Percentiles rank a stretch among this genome's conserved stretches.
phyloP scores from a whole-genome alignment of 441 rosid genomes.

The Populus trichocarpa region DNA sequence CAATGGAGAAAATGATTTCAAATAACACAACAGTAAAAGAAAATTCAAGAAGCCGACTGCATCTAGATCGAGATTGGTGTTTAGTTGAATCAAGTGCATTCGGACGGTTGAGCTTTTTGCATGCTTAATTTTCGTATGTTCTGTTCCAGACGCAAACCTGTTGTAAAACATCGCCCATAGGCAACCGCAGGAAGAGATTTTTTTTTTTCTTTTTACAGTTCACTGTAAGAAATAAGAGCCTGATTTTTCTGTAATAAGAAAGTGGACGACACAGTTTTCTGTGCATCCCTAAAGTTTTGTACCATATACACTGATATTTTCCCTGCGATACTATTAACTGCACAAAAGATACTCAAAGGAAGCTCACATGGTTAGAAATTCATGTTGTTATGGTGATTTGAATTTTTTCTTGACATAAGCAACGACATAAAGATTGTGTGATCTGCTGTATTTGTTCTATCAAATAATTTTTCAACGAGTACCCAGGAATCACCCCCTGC shows the following conservation, averaged over 20 bases:
- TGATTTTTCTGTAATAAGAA: background rate
- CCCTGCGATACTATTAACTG: background rate
- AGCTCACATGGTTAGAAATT: background rate
- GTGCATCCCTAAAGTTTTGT: background rate
- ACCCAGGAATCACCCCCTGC: background rate
- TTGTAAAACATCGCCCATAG: background rate
- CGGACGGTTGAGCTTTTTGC: background rate
- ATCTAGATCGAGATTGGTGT: background rate
- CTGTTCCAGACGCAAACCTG: slow-evolving; percentile 1
- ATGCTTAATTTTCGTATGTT: background rate
- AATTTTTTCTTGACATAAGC: background rate
- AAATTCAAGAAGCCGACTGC: background rate
- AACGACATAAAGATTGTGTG: background rate
- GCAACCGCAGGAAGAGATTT: background rate
- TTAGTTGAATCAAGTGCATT: background rate
- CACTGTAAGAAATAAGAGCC: background rate
- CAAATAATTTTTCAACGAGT: background rate
- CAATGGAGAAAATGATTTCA: background rate
- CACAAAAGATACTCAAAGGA: background rate
- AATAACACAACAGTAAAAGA: background rate
- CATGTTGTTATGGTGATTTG: background rate
- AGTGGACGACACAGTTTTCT: background rate
- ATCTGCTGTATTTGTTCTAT: background rate
- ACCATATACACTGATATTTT: slow-evolving; percentile 3
- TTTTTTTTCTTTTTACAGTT: background rate